Percentiles rank a stretch among this genome's conserved stretches.
Conservation (phyloP, 1,139 yeast genomes). For the Saccharomyces hybrid region DNA sequence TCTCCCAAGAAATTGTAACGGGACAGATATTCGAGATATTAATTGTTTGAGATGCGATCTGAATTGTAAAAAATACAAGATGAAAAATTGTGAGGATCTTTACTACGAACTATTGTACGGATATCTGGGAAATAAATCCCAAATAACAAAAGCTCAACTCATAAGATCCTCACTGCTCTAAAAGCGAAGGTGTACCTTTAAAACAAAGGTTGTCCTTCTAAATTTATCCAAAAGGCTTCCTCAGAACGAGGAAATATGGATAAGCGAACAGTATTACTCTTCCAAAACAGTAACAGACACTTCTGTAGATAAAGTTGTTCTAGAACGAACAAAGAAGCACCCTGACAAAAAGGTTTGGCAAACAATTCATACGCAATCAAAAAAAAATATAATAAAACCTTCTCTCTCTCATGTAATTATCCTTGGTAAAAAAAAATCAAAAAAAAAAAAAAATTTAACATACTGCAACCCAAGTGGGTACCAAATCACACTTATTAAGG, state of each 20-base stretch:
- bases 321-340: constrained; percentile 32
- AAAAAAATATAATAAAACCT: constrained; percentile 4
- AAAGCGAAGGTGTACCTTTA: constrained; percentile 21
- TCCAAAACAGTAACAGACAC: constrained; percentile 97
- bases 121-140: constrained; percentile 17
- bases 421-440: constrained; percentile 4
- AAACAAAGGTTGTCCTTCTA: constrained; percentile 22
- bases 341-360: constrained; percentile 59
- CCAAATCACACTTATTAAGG: constrained; percentile 93
- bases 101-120: constrained; percentile 51
- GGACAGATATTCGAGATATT: background rate
- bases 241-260: constrained; percentile 38
- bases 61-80: constrained; percentile 1
- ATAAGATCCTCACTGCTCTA: constrained; percentile 39
- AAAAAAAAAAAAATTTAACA: constrained; percentile 39
- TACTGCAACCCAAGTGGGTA: constrained; percentile 99
- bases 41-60: constrained; percentile 33
- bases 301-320: constrained; percentile 30
- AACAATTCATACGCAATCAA: background rate
- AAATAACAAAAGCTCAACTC: constrained; percentile 48
- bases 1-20: background rate
- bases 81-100: constrained; percentile 51
- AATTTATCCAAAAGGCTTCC: constrained; percentile 9
- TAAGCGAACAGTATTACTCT: constrained; percentile 59
- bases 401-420: background rate